Conservation (phyloP, 495 filamentous ascomycete species). For the Aspergillus hancockii region DNA sequence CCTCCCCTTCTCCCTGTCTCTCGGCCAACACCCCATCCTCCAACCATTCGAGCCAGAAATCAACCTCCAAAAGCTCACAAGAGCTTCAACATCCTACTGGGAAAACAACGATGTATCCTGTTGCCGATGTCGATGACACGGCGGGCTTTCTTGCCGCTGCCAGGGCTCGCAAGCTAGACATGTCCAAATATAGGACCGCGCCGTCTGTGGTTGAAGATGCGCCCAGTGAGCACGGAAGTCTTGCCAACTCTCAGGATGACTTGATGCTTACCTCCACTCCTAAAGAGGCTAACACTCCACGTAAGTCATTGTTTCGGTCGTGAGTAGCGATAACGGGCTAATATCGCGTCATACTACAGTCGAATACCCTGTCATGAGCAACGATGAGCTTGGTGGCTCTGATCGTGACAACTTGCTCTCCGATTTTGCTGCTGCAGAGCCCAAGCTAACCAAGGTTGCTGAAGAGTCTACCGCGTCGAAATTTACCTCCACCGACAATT, state of each 20-base stretch:
- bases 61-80: background rate
- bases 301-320: background rate
- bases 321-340: background rate
- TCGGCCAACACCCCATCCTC: background rate
- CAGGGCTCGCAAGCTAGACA: conserved; percentile 16
- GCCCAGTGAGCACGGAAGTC: conserved; percentile 5
- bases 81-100: background rate
- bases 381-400: background rate
- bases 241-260: background rate
- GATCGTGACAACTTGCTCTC: background rate
- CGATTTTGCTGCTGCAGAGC: background rate
- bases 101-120: conserved; percentile 5
- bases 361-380: background rate
- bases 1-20: conserved; percentile 1
- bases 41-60: background rate
- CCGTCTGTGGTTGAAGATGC: conserved; percentile 4
- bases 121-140: conserved; percentile 27
- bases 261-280: background rate
- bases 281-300: background rate
- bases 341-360: background rate
- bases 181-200: conserved; percentile 2
- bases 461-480: background rate
- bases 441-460: background rate
- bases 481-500: background rate
- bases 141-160: conserved; percentile 30